Base-by-base conservation (phyloP, 768 basidiomycete genomes). In the Tremella fuciformis region DNA sequence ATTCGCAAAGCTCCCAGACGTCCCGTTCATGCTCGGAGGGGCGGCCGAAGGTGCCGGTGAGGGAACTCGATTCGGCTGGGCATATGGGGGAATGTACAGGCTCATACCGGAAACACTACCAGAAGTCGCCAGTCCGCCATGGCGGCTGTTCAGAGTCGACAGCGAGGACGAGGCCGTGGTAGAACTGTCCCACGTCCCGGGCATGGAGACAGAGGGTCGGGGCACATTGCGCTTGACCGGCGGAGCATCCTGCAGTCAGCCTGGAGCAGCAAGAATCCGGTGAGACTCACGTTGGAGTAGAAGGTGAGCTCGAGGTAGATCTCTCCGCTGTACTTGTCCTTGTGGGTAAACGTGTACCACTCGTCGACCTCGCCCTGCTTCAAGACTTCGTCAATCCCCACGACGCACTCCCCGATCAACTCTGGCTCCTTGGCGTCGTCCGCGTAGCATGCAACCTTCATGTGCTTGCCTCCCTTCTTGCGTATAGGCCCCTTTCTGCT, bases 231-330 rank as follows among this genome's bases (percentile, higher is more conserved):
- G 61, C 47, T 62, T 65, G 56, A 73, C 62, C 13, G 71, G 71
- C 8, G 71, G 71, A 8, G 62, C 66, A 46, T 69, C 62, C 71
- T 73, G 38, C 19, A 13, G 38, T 62, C 40, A 53, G 56, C 39
- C 0, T 40, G 21, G 46, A 0, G 19, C n/a, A 38, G 3, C 13
- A 18, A 3, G 24, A 34, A 51, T 3, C 2, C 13, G 22, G 15
- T 3, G 34, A 6, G 8, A 64, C 76, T 57, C 40, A 77, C 83
- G 55, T 86, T 84, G 2, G 90, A 83, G 76, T 84, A 97, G 79
- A 85, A 97, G 1, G 93, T 97, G 84, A 96, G 87, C 76, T 97
- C 93, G 15, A 96, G 81, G 73, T 89, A 96, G 9, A 94, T 64
- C 54, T 96, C 89, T 6, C 93, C 93, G 21, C 88, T 84, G 53